Evolutionary conservation across 2,329 filamentous ascomycete species (phyloP), one percentile per base, ranked within the genome.

Genomic region (Westerdykella sp.): DNA sequence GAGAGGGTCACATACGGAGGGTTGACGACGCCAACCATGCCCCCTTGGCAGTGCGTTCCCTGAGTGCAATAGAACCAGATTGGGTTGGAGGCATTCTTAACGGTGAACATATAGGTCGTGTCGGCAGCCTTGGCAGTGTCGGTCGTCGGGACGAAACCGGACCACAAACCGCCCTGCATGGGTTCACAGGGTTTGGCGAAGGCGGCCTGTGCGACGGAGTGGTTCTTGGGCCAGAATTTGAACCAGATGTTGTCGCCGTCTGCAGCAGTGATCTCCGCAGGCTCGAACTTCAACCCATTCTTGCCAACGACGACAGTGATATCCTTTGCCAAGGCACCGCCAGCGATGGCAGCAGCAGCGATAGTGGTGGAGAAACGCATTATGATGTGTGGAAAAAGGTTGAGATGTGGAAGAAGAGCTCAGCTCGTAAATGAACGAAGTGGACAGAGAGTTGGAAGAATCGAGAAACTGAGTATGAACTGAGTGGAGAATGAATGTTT

Each of bases 41-140:
- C 66, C 32, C 31, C 42, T 45, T 67, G 60, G 56, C 66, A 69
- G 46, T 69, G 66, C 50, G 50, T 43, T 39, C 50, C 63, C 42
- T 65, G 64, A n/a, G 61, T 57, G 57, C 66, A 69, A 58, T 69
- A 69, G 55, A 65, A 65, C 60, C 64, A 67, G 46, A 67, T 52
- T n/a, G 66, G 66, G 12, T 55, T 48, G 12, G 62, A 63, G 32
- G 57, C 61, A 37, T 68, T 65, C 11, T 40, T 62, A 44, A 69
- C 62, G 12, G 54, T 55, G 46, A 62, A 56, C 37, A 53, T 57
- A 53, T 63, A 69, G 6, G 57, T 59, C 37, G 43, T 52, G 34
- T 51, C 45, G 11, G 62, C 52, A 10, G 54, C 59, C 11, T 47
- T 52, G 10, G 50, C 44, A n/a, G 50, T 53, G 13, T 42, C 42